Evolutionary conservation across 768 basidiomycete genomes (phyloP).

Genomic region (Mycena leptocephala): DNA sequence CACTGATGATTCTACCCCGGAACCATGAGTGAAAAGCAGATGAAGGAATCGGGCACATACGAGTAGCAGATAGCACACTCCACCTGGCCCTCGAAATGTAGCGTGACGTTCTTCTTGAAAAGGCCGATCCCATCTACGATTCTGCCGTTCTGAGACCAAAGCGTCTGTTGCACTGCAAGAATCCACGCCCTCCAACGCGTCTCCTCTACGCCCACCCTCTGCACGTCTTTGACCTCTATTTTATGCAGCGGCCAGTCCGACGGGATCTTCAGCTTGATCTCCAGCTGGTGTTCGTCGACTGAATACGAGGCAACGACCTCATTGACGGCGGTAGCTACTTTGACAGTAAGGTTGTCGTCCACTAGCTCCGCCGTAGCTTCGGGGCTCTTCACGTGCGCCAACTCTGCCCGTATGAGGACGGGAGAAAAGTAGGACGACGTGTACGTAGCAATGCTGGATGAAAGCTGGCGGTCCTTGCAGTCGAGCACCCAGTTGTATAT

Average conservation of each 20-base stretch:
- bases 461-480: conserved; percentile 92
- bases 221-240: conserved; percentile 90
- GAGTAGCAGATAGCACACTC: conserved; percentile 98
- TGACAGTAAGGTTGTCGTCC: conserved; percentile 87
- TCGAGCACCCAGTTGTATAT: conserved; percentile 90
- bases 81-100: conserved; percentile 96
- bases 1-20: conserved; percentile 84
- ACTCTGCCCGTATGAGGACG: conserved; percentile 86
- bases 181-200: conserved; percentile 96
- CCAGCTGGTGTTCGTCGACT: conserved; percentile 95
- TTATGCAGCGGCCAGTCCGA: conserved; percentile 91
- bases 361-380: conserved; percentile 68
- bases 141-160: conserved; percentile 93
- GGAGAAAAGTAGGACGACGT: conserved; percentile 93
- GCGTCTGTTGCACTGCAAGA: conserved; percentile 91
- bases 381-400: conserved; percentile 79
- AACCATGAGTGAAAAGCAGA: neutral
- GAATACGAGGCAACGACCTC: conserved; percentile 90
- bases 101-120: conserved; percentile 94
- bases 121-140: conserved; percentile 90
- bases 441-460: conserved; percentile 81
- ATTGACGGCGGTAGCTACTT: conserved; percentile 78
- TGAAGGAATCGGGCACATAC: conserved; percentile 58
- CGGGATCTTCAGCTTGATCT: conserved; percentile 90
- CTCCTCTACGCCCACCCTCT: conserved; percentile 90